These are phyloP conservation scores for Aspergillus alliaceus DNA, from an alignment of 2,329 filamentous ascomycete species.

Conservation along the genomic window DNA sequence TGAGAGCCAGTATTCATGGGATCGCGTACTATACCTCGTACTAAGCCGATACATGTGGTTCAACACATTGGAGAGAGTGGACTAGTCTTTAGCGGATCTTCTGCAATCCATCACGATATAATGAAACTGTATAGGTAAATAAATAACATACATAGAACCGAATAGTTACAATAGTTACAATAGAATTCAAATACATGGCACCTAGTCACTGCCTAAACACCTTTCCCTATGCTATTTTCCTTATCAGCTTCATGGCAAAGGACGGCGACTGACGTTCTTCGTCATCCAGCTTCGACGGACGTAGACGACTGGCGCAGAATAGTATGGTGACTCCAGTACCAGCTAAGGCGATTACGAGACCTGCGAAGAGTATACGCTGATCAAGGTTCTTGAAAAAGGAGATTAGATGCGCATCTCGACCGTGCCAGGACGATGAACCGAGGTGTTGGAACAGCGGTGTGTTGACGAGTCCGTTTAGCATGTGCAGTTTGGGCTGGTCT, in stretches of 20 bases:
- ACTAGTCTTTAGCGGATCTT: background rate
- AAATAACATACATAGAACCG: no score
- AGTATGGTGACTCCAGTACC: background rate
- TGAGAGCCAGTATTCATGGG: slow-evolving; percentile 44
- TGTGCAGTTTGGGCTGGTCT: slow-evolving; percentile 32
- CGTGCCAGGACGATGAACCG: slow-evolving; percentile 46
- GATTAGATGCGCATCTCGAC: slow-evolving; percentile 32
- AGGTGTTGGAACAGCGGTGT: slow-evolving; percentile 45
- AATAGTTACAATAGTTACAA: background rate
- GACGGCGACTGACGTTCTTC: background rate
- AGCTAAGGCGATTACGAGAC: background rate
- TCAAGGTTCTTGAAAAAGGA: slow-evolving; percentile 9
- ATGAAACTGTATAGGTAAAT: background rate
- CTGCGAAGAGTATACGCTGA: background rate
- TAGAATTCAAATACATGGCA: no score
- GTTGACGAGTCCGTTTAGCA: slow-evolving; percentile 40
- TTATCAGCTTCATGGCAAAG: background rate
- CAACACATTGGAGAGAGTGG: slow-evolving; percentile 25
- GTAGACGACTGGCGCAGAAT: background rate
- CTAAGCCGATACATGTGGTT: slow-evolving; percentile 46
- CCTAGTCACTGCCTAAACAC: no score
- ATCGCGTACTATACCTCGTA: slow-evolving; percentile 42
- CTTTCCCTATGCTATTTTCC: background rate
- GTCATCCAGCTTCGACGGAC: background rate
- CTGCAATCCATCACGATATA: background rate